Base-by-base conservation (phyloP, 805 yeast species). In the Blastobotrys robertii region DNA sequence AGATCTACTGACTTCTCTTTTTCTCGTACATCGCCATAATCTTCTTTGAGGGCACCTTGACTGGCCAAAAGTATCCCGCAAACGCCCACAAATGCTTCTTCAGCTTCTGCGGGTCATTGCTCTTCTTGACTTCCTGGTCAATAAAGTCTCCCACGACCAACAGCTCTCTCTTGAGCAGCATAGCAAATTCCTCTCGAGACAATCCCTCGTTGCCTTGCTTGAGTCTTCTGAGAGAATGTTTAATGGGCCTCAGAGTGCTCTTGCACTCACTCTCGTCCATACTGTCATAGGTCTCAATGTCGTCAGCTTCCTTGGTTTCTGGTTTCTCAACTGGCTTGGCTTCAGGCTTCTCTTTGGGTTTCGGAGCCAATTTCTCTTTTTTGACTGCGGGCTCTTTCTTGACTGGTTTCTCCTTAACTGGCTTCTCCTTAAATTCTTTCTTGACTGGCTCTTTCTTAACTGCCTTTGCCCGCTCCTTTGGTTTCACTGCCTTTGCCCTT, bases 61-160 rank as follows among this genome's bases (percentile, higher is more conserved):
- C 83, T 2, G 96, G 96, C 96, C 96, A 86, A 65, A 78, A 86
- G 42, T 75, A 72, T 14, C 87, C 72, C 3, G 92, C 85, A 59
- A 81, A 85, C 28, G 83, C 74, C 95, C 96, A 86, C 46, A 86
- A 63, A 54, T 85, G 92, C 57, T 74, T 79, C 44, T 68, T 66
- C 45, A 65, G 52, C 54, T 68, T 72, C 5, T 62, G 68, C 25
- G 66, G 56, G 15, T 66, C 65, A 11, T 50, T 50, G 2, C 54
- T 43, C 11, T 50, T 52, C 8, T 30, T 30, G 15, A 67, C 68
- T 33, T 62, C 62, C 41, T 61, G 54, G 30, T 67, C 74, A 43
- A 85, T 85, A 54, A 75, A 79, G 49, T 80, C 78, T 25, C 95
- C 95, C 37, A 86, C 80, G 7, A 68, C 67, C n/a, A 79, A 59